Percentiles rank a stretch among this genome's conserved stretches.
Conservation (phyloP, 2,329 filamentous ascomycete species). For the Paecilomyces dactylethromorphus region DNA sequence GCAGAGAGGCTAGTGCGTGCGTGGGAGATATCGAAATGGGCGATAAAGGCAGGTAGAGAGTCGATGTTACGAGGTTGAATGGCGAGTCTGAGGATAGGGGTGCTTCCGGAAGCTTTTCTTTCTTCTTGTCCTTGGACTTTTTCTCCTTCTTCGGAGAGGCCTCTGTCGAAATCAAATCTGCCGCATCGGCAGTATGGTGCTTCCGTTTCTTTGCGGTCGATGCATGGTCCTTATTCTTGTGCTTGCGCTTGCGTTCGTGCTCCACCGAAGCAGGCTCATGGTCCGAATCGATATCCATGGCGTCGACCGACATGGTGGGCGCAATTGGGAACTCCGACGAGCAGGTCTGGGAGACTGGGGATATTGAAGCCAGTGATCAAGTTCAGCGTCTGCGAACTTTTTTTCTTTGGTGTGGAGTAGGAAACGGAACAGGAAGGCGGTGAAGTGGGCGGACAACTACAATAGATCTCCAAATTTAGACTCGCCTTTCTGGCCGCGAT, state of each 20-base stretch:
- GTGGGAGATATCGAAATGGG: constrained; percentile 48
- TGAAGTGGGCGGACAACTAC: constrained; percentile 1
- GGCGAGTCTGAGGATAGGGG: constrained; percentile 51
- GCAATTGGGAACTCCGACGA: constrained; percentile 16
- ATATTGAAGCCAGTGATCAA: background rate
- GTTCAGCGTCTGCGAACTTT: constrained; percentile 9
- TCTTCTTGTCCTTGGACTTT: constrained; percentile 28
- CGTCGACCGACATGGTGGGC: constrained; percentile 29
- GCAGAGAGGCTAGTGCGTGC: constrained; percentile 50
- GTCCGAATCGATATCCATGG: constrained; percentile 32
- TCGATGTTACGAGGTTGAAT: constrained; percentile 72
- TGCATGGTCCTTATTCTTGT: constrained; percentile 41
- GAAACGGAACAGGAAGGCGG: constrained; percentile 2
- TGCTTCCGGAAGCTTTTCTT: constrained; percentile 13
- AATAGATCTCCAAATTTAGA: background rate
- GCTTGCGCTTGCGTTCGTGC: constrained; percentile 36
- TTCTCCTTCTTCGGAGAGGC: constrained; percentile 28
- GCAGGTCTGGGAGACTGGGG: background rate
- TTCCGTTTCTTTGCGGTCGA: constrained; percentile 37
- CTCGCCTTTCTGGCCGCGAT: background rate
- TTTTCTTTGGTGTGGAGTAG: constrained; percentile 9
- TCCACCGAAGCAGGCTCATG: constrained; percentile 13
- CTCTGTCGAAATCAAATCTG: constrained; percentile 10
- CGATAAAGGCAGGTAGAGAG: constrained; percentile 60
- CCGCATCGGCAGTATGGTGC: constrained; percentile 20